Percentiles rank a stretch among this genome's conserved stretches.
phyloP scores from a whole-genome alignment of 495 filamentous ascomycete species.

The Mytilinidion resinicola region DNA sequence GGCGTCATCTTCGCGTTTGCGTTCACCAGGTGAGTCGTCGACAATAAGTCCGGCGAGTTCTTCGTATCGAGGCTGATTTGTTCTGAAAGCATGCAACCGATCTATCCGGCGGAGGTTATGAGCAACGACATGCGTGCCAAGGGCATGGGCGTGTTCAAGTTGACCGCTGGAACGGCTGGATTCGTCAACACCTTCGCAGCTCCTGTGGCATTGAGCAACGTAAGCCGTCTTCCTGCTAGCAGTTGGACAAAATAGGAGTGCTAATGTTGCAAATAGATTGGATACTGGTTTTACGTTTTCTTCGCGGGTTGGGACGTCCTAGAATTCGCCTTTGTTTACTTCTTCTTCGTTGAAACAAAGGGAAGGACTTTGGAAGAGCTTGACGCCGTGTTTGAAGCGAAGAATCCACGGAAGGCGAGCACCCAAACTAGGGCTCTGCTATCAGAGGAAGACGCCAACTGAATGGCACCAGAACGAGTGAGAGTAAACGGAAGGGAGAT shows the following conservation, averaged over 20 bases:
- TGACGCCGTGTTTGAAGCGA: constrained; percentile 21
- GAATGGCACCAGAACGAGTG: too few species aligned
- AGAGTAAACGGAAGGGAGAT: too few species aligned
- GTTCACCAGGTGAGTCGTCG: neutral
- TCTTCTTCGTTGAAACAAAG: constrained; percentile 27
- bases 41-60: neutral
- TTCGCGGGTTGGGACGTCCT: constrained; percentile 27
- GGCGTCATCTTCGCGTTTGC: constrained; percentile 19
- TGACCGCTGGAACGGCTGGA: constrained; percentile 19
- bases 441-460: too few species aligned
- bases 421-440: neutral
- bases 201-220: constrained; percentile 12
- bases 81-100: constrained; percentile 11
- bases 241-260: neutral
- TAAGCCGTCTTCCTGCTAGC: neutral
- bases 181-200: constrained; percentile 20
- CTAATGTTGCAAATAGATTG: constrained; percentile 16
- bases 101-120: constrained; percentile 27
- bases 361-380: constrained; percentile 22
- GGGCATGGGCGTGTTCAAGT: constrained; percentile 24
- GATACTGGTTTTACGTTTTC: constrained; percentile 30
- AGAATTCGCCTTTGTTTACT: constrained; percentile 22
- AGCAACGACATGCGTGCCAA: constrained; percentile 25
- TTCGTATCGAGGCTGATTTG: neutral
- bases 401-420: constrained; percentile 25